Evolutionary conservation across 2,329 filamentous ascomycete species (phyloP).

Genomic region (Blastomyces percursus): DNA sequence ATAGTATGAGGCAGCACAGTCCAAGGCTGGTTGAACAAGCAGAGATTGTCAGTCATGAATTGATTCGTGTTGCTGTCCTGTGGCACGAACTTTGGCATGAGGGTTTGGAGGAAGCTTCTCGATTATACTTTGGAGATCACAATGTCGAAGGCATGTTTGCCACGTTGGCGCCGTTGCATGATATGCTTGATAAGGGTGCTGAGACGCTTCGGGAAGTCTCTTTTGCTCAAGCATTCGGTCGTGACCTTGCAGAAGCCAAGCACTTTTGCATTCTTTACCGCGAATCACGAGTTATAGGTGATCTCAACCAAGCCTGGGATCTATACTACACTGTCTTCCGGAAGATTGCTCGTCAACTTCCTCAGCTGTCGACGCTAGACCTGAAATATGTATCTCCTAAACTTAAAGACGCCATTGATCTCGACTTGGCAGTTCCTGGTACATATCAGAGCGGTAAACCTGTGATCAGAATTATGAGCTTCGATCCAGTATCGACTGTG

Average conservation of each 20-base stretch:
- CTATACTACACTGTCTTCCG: constrained; percentile 98
- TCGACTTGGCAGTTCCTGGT: constrained; percentile 91
- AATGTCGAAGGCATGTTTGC: constrained; percentile 97
- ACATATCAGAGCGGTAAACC: constrained; percentile 75
- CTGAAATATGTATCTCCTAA: constrained; percentile 95
- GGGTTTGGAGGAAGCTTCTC: constrained; percentile 88
- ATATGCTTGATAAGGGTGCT: constrained; percentile 78
- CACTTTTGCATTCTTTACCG: constrained; percentile 95
- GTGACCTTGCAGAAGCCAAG: constrained; percentile 85
- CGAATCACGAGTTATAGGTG: constrained; percentile 76
- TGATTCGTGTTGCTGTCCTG: constrained; percentile 90
- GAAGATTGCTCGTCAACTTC: constrained; percentile 84
- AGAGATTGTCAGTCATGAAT: constrained; percentile 85
- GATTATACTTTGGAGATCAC: constrained; percentile 92
- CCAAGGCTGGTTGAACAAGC: constrained; percentile 87
- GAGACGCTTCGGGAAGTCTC: constrained; percentile 93
- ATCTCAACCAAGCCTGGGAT: constrained; percentile 98
- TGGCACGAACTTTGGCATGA: constrained; percentile 99
- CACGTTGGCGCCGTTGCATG: constrained; percentile 79
- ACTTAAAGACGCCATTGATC: constrained; percentile 69
- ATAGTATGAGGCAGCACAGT: constrained; percentile 93
- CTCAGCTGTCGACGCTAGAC: constrained; percentile 84
- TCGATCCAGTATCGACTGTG: constrained; percentile 80
- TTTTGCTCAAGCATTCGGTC: constrained; percentile 92
- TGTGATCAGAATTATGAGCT: constrained; percentile 74